Conservation (phyloP, 2,329 filamentous ascomycete genomes). For the Sporothrix luriei region DNA sequence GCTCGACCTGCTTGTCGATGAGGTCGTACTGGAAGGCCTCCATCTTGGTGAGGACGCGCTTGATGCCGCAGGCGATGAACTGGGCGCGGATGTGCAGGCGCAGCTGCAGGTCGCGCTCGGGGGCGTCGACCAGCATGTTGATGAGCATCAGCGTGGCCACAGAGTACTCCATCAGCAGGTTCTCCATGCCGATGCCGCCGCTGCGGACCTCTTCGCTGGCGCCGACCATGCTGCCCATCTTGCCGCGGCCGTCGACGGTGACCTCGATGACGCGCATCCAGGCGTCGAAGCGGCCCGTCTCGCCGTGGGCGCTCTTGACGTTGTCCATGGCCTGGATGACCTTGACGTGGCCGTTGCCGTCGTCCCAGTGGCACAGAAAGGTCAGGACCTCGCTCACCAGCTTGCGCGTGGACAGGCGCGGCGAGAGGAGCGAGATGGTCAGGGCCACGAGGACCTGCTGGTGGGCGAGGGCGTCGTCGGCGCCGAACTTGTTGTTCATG, state of each 20-base stretch:
- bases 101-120: constrained; percentile 84
- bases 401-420: constrained; percentile 87
- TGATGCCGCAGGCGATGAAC: constrained; percentile 94
- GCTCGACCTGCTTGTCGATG: constrained; percentile 97
- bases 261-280: constrained; percentile 99
- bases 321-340: constrained; percentile 92
- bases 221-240: constrained; percentile 97
- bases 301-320: constrained; percentile 82
- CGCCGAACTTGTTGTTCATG: constrained; percentile 99
- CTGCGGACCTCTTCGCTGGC: constrained; percentile 95
- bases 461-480: constrained; percentile 89
- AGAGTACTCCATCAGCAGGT: constrained; percentile 97
- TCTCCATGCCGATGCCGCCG: constrained; percentile 97
- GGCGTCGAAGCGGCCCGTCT: constrained; percentile 93
- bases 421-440: constrained; percentile 82
- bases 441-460: constrained; percentile 88
- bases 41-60: constrained; percentile 94
- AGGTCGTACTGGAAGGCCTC: constrained; percentile 97
- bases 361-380: constrained; percentile 91
- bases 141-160: constrained; percentile 91
- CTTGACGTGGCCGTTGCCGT: constrained; percentile 83
- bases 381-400: constrained; percentile 95
- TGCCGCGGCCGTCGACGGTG: constrained; percentile 92
- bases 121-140: constrained; percentile 94
- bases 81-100: constrained; percentile 93